Evolutionary conservation across 306 rosid genomes (phyloP).

Genomic region (Urtica urens): DNA sequence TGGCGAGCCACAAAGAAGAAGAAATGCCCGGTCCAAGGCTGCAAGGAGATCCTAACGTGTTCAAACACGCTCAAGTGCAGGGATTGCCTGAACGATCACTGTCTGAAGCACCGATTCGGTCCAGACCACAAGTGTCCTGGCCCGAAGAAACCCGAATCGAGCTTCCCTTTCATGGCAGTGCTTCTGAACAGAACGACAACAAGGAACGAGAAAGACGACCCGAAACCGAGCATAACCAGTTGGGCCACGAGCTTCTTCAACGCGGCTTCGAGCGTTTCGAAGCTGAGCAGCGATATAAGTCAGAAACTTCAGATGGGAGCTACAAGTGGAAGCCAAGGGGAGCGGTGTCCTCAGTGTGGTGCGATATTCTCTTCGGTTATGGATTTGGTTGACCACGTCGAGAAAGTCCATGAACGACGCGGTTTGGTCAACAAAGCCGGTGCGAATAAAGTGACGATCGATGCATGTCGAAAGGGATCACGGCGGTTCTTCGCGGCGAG

Average conservation of each 20-base stretch:
- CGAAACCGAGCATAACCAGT: slow-evolving; percentile 35
- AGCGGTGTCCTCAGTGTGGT: slow-evolving; percentile 66
- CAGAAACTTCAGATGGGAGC: slow-evolving; percentile 39
- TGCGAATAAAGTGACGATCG: slow-evolving; percentile 38
- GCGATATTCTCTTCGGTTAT: slow-evolving; percentile 51
- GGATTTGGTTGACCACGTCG: slow-evolving; percentile 56
- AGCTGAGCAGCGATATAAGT: slow-evolving; percentile 53
- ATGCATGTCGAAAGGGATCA: slow-evolving; percentile 87
- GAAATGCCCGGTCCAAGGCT: slow-evolving; percentile 59
- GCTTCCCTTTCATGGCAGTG: slow-evolving; percentile 47
- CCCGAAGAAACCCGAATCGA: slow-evolving; percentile 43
- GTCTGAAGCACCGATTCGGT: slow-evolving; percentile 84
- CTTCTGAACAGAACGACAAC: slow-evolving; percentile 34
- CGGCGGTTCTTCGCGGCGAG: slow-evolving; percentile 55
- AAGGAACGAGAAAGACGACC: slow-evolving; percentile 26
- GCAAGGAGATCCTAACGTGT: slow-evolving; percentile 62
- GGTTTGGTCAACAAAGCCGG: slow-evolving; percentile 27
- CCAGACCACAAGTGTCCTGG: slow-evolving; percentile 74
- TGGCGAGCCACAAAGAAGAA: slow-evolving; percentile 62
- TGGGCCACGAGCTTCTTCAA: slow-evolving; percentile 33
- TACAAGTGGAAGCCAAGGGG: slow-evolving; percentile 22
- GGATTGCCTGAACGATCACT: slow-evolving; percentile 67
- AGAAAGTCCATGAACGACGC: slow-evolving; percentile 53
- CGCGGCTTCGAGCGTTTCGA: slow-evolving; percentile 54
- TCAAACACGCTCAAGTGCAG: slow-evolving; percentile 83